Evolutionary conservation across 2,329 filamentous ascomycete species (phyloP).

Genomic region (Xylaria hypoxylon): DNA sequence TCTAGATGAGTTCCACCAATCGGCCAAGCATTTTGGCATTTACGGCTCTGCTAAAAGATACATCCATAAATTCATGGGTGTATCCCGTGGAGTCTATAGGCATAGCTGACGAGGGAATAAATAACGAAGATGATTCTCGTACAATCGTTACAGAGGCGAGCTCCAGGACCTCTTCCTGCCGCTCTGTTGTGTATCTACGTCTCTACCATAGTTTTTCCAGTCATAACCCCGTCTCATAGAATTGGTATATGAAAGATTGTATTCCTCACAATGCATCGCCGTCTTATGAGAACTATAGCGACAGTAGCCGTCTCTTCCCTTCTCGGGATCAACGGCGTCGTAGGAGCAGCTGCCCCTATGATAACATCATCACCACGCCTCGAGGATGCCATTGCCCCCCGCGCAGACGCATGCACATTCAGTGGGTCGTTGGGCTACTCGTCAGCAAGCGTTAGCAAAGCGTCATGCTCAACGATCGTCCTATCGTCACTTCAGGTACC

Average conservation of each 20-base stretch:
- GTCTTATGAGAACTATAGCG: background rate
- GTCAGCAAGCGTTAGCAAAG: constrained; percentile 60
- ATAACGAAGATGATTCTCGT: background rate
- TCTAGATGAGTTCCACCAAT: constrained; percentile 33
- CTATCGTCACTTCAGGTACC: constrained; percentile 68
- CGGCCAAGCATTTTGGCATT: constrained; percentile 6
- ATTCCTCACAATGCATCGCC: constrained; percentile 19
- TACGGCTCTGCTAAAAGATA: background rate
- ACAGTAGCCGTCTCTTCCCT: constrained; percentile 5
- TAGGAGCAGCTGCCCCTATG: constrained; percentile 20
- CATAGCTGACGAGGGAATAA: background rate
- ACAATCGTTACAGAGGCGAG: background rate
- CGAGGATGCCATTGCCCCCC: constrained; percentile 30
- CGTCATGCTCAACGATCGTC: constrained; percentile 65
- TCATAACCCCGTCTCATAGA: background rate
- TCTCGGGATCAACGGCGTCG: background rate
- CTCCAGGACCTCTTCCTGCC: background rate
- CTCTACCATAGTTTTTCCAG: background rate
- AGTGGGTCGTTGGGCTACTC: constrained; percentile 57
- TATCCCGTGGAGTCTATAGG: background rate
- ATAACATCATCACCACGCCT: constrained; percentile 32
- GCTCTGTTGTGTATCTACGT: background rate
- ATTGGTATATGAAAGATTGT: background rate
- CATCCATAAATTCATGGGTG: background rate
- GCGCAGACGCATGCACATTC: constrained; percentile 62